Evolutionary conservation across 2,329 filamentous ascomycete species (phyloP).

Genomic region (Paecilomyces sp.): DNA sequence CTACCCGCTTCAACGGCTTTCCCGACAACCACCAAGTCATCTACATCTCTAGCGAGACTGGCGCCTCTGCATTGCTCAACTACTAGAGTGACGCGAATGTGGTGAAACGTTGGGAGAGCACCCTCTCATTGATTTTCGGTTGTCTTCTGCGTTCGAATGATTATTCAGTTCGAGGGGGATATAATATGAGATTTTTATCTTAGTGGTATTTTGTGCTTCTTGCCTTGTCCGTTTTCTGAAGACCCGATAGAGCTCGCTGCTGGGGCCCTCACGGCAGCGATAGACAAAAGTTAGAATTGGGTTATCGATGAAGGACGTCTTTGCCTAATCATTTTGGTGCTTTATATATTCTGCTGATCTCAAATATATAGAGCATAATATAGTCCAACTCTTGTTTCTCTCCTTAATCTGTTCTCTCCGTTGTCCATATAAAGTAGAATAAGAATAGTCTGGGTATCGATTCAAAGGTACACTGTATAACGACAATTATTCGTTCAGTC

Average conservation of each 20-base stretch:
- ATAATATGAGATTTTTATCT: not conserved
- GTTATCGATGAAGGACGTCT: not conserved
- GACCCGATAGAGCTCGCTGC: not conserved
- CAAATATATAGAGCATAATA: not conserved
- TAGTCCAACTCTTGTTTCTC: not conserved
- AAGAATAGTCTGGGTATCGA: not conserved
- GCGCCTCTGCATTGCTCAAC: conserved; percentile 65
- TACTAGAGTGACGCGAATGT: conserved; percentile 20
- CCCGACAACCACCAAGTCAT: conserved; percentile 85
- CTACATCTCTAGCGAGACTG: conserved; percentile 90
- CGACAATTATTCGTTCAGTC: not conserved
- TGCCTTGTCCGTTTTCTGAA: not conserved
- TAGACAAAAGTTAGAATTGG: not conserved
- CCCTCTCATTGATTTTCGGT: not conserved
- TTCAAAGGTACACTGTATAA: not conserved
- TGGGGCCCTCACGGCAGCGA: not conserved
- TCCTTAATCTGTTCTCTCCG: not conserved
- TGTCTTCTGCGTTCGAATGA: not conserved
- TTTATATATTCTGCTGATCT: not conserved
- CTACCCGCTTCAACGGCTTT: conserved; percentile 97
- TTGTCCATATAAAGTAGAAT: not conserved
- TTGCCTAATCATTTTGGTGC: not conserved
- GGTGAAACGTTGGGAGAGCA: not conserved
- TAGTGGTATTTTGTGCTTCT: not conserved
- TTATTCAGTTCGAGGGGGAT: not conserved